Evolutionary conservation across 2,329 filamentous ascomycete genomes (phyloP).

Genomic region (Trichoderma guizhouense): DNA sequence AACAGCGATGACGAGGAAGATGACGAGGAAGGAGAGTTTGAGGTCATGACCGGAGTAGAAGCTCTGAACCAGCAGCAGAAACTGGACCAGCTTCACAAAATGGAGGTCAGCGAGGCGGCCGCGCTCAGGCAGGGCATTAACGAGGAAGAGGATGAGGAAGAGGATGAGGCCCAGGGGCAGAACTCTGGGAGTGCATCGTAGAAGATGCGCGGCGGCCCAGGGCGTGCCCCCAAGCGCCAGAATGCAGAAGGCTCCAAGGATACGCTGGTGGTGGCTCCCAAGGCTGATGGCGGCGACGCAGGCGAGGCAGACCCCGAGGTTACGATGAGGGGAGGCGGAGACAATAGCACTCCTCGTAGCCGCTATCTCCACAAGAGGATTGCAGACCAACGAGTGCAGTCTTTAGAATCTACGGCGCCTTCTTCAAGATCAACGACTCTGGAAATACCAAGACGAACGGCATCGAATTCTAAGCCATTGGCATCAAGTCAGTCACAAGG

Average conservation of each 20-base stretch:
- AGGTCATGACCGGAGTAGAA: slow-evolving; percentile 44
- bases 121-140: slow-evolving; percentile 44
- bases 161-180: slow-evolving; percentile 28
- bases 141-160: slow-evolving; percentile 39
- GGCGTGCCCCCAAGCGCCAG: background rate
- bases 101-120: slow-evolving; percentile 58
- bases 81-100: slow-evolving; percentile 52
- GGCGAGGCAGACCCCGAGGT: background rate
- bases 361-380: background rate
- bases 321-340: slow-evolving; percentile 11
- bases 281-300: background rate
- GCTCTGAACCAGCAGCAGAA: slow-evolving; percentile 47
- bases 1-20: slow-evolving; percentile 41
- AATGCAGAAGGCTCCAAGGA: background rate
- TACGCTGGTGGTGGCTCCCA: background rate
- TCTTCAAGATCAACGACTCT: background rate
- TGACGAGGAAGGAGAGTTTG: slow-evolving; percentile 41
- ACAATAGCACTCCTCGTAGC: background rate
- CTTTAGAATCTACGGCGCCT: background rate
- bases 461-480: background rate
- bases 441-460: background rate
- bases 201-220: slow-evolving; percentile 26
- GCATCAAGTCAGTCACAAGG: background rate
- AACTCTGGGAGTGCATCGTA: slow-evolving; percentile 31
- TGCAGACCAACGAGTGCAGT: background rate